Percentiles rank a stretch among this genome's conserved stretches.
These are phyloP conservation scores for Phytophthora litchii DNA, from an alignment of 352 stramenopile genomes.

Conservation along the genomic window DNA sequence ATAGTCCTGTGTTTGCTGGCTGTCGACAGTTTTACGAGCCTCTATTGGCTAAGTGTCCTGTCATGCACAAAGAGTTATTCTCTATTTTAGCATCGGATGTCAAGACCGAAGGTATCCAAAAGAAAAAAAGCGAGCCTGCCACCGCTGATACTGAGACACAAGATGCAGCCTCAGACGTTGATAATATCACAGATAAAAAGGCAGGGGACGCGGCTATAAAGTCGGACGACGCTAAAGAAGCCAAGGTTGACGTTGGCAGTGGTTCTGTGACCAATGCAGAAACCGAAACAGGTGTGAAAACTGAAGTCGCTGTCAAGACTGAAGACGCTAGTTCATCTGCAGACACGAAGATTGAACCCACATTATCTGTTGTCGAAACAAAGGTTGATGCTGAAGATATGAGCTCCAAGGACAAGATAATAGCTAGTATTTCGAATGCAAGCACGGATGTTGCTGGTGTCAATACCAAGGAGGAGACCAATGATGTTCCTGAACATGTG, in stretches of 20 bases:
- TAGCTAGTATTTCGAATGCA: background rate
- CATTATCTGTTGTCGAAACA: background rate
- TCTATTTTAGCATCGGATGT: constrained; percentile 26
- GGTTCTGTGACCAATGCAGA: constrained; percentile 7
- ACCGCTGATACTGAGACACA: constrained; percentile 7
- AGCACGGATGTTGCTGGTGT: background rate
- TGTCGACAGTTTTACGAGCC: constrained; percentile 68
- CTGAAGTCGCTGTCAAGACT: background rate
- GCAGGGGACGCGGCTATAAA: background rate
- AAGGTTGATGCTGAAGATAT: background rate
- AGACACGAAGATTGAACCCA: background rate
- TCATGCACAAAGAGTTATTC: constrained; percentile 42
- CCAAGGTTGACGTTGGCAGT: constrained; percentile 9
- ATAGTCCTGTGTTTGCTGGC: constrained; percentile 52
- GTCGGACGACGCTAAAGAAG: background rate
- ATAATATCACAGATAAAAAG: background rate
- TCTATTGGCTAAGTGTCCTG: constrained; percentile 52
- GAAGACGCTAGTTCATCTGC: background rate
- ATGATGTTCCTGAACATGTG: constrained; percentile 6
- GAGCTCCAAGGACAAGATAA: background rate
- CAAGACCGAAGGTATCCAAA: constrained; percentile 21
- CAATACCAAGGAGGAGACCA: constrained; percentile 10
- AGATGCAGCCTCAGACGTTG: background rate
- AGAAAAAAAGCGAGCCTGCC: constrained; percentile 6
- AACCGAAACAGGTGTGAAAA: background rate